A percentile compares a stretch with the other conserved stretches of the same genome.
Conservation (phyloP, 768 basidiomycete genomes). For the Cystofilobasidium capitatum region DNA sequence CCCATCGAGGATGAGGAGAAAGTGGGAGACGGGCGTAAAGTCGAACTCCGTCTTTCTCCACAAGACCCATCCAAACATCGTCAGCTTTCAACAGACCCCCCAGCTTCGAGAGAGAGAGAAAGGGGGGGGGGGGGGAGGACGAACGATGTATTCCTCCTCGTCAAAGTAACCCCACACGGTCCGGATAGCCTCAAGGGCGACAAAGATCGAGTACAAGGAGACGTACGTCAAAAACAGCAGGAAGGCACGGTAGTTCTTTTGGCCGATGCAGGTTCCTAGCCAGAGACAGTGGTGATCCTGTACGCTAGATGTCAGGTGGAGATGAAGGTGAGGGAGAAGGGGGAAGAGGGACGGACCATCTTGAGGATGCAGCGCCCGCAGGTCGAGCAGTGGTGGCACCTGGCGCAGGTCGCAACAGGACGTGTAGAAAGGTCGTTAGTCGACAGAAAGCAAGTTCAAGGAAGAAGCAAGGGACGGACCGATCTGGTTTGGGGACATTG, state of each 20-base stretch:
- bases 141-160: conserved; percentile 15
- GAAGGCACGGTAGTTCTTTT: conserved; percentile 24
- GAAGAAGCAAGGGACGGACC: neutral
- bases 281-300: conserved; percentile 22
- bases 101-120: too few species aligned
- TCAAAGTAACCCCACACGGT: conserved; percentile 13
- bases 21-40: conserved; percentile 16
- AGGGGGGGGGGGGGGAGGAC: neutral
- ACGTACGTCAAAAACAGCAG: conserved; percentile 22
- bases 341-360: conserved; percentile 3
- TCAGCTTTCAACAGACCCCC: neutral
- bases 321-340: neutral
- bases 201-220: neutral
- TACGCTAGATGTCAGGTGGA: neutral
- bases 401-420: too few species aligned
- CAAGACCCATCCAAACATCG: neutral
- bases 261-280: conserved; percentile 20
- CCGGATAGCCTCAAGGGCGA: conserved; percentile 14
- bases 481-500: conserved; percentile 12
- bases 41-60: conserved; percentile 22
- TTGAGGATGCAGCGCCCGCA: conserved; percentile 14
- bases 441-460: neutral
- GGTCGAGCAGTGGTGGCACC: conserved; percentile 18
- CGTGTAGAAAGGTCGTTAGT: neutral
- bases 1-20: conserved; percentile 19